These are phyloP conservation scores for Kluyveromyces marxianus DNA, from an alignment of 1,139 yeast species.

Conservation along the genomic window DNA sequence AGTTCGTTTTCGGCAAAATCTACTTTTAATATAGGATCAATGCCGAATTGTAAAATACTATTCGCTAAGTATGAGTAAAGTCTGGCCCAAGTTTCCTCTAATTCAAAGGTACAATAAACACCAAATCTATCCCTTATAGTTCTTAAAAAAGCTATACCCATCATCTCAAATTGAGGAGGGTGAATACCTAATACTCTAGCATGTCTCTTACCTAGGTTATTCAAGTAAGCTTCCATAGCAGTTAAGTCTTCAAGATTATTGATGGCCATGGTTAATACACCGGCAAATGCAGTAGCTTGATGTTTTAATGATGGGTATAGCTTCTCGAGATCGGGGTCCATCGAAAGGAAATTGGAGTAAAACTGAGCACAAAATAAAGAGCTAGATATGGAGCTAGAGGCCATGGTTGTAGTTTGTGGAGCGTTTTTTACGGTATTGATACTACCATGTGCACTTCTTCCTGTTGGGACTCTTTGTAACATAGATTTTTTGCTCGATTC, in stretches of 20 bases:
- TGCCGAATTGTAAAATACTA: constrained; percentile 54
- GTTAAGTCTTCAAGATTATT: constrained; percentile 37
- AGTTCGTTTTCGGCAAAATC: constrained; percentile 12
- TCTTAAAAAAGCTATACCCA: constrained; percentile 71
- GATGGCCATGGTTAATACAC: constrained; percentile 61
- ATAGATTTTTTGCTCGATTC: not conserved
- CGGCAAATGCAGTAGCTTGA: constrained; percentile 75
- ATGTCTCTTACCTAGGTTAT: constrained; percentile 66
- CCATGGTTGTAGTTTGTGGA: not conserved
- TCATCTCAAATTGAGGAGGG: constrained; percentile 61
- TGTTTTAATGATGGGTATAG: constrained; percentile 60
- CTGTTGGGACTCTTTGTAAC: not conserved
- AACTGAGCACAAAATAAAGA: constrained; percentile 55
- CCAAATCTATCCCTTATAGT: constrained; percentile 68
- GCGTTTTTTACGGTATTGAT: not conserved
- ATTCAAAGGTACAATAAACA: constrained; percentile 39
- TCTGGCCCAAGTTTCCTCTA: constrained; percentile 66
- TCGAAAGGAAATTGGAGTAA: constrained; percentile 49
- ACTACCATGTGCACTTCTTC: not conserved
- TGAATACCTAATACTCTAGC: constrained; percentile 69
- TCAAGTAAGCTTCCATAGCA: constrained; percentile 51
- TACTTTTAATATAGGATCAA: constrained; percentile 45
- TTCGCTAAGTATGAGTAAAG: constrained; percentile 50
- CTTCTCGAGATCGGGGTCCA: constrained; percentile 47
- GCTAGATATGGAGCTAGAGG: constrained; percentile 33